Conservation (phyloP, 2,329 filamentous ascomycete species). For the Monosporascus sp. region DNA sequence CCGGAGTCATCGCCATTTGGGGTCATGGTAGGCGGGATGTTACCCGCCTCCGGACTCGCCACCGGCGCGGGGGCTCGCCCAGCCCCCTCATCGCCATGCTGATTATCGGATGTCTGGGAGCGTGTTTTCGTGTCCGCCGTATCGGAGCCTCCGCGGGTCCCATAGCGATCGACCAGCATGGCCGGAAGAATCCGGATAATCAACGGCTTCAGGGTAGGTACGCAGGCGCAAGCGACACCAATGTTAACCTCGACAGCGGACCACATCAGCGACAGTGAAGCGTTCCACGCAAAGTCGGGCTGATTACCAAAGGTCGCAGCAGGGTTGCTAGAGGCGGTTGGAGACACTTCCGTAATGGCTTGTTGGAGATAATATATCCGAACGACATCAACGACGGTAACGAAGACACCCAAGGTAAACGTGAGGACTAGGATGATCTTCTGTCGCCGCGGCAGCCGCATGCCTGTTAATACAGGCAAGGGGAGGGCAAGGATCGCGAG, state of each 20-base stretch:
- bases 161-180: slow-evolving; percentile 49
- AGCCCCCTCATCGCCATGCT: slow-evolving; percentile 16
- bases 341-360: slow-evolving; percentile 47
- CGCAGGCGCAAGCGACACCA: slow-evolving; percentile 83
- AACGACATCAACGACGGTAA: slow-evolving; percentile 81
- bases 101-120: slow-evolving; percentile 12
- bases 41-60: slow-evolving; percentile 4
- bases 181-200: slow-evolving; percentile 59
- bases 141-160: slow-evolving; percentile 29
- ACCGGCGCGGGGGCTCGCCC: slow-evolving; percentile 7
- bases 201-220: slow-evolving; percentile 87
- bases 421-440: slow-evolving; percentile 84
- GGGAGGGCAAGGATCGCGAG: slow-evolving; percentile 81
- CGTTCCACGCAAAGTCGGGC: slow-evolving; percentile 62
- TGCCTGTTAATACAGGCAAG: slow-evolving; percentile 79
- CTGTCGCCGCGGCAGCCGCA: slow-evolving; percentile 78
- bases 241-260: slow-evolving; percentile 86
- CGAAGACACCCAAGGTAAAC: slow-evolving; percentile 82
- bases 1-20: slow-evolving; percentile 16
- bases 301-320: slow-evolving; percentile 45
- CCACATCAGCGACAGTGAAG: slow-evolving; percentile 87
- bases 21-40: slow-evolving; percentile 7
- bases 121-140: slow-evolving; percentile 20
- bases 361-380: slow-evolving; percentile 85
- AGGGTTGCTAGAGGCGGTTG: slow-evolving; percentile 28